phyloP scores from a whole-genome alignment of 768 basidiomycete species.

The Podaxis mareebaensis region DNA sequence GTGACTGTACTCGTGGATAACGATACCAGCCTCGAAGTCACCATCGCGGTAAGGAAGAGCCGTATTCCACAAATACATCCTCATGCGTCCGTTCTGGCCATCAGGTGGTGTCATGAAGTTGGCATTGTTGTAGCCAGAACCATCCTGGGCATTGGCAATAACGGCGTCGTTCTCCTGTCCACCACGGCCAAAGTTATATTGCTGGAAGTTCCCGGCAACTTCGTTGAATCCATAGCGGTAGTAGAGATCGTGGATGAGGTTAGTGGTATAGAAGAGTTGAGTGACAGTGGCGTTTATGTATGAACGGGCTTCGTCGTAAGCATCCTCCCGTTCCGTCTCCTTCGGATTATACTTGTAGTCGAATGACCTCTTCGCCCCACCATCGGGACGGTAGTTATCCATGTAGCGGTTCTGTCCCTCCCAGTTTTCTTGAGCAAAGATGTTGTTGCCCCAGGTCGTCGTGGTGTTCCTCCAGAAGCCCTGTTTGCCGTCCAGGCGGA shows the following conservation, averaged over 20 bases:
- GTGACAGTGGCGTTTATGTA: conserved; percentile 88
- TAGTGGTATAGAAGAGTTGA: conserved; percentile 87
- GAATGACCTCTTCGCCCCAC: conserved; percentile 55
- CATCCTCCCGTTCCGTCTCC: conserved; percentile 52
- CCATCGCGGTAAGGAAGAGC: conserved; percentile 91
- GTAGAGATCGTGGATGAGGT: conserved; percentile 80
- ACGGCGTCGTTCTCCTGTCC: conserved; percentile 88
- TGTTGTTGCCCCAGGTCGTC: conserved; percentile 87
- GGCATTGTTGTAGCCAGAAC: conserved; percentile 88
- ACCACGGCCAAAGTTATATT: conserved; percentile 92
- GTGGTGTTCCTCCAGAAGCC: conserved; percentile 62
- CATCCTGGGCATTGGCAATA: conserved; percentile 94
- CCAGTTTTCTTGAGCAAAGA: conserved; percentile 95
- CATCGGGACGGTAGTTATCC: conserved; percentile 80
- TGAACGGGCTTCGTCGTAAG: conserved; percentile 68
- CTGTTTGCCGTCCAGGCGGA: conserved; percentile 25
- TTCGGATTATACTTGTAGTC: conserved; percentile 77
- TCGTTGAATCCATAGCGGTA: conserved; percentile 91
- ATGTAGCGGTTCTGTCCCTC: conserved; percentile 67
- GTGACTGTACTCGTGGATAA: conserved; percentile 88
- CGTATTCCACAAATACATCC: conserved; percentile 97
- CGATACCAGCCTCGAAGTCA: conserved; percentile 95
- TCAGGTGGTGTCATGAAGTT: conserved; percentile 90
- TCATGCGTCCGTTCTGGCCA: conserved; percentile 87
- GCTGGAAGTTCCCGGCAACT: conserved; percentile 93